Evolutionary conservation across 1,139 yeast species (phyloP).

Genomic region (Lizanozyma gosingica): DNA sequence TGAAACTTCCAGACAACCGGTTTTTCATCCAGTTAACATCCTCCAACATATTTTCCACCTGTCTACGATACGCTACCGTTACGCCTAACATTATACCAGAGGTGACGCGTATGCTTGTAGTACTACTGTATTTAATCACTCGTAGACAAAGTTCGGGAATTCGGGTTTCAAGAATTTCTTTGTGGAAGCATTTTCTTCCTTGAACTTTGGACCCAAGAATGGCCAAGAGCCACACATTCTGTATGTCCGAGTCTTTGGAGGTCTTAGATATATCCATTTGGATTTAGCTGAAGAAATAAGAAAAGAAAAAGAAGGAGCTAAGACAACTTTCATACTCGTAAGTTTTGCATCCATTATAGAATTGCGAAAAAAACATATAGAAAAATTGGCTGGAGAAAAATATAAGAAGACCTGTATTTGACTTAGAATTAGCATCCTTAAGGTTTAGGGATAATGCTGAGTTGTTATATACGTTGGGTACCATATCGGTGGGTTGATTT

Average conservation of each 20-base stretch:
- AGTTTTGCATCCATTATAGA: no score
- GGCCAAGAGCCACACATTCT: slow-evolving; percentile 17
- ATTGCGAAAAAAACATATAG: no score
- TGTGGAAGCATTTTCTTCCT: slow-evolving; percentile 11
- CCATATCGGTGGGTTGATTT: no score
- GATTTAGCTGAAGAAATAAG: no score
- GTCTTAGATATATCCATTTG: not conserved
- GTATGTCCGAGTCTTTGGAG: not conserved
- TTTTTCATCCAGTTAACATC: slow-evolving; percentile 17
- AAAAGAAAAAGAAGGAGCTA: no score
- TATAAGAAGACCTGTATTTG: no score
- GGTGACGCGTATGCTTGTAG: slow-evolving; percentile 15
- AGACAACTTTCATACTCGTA: no score
- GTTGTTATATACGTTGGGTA: no score
- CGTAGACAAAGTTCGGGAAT: slow-evolving; percentile 25
- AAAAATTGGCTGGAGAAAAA: no score
- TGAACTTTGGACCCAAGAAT: slow-evolving; percentile 21
- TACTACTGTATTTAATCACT: slow-evolving; percentile 8
- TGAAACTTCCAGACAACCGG: slow-evolving; percentile 11
- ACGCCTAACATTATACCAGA: slow-evolving; percentile 30
- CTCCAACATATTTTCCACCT: slow-evolving; percentile 19
- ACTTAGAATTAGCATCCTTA: no score
- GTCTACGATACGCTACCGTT: slow-evolving; percentile 24
- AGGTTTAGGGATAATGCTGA: no score
- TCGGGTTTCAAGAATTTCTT: slow-evolving; percentile 17